Evolutionary conservation across 768 basidiomycete species (phyloP), one percentile per base, ranked within the genome.

Genomic region (Kwoniella shandongensis): DNA sequence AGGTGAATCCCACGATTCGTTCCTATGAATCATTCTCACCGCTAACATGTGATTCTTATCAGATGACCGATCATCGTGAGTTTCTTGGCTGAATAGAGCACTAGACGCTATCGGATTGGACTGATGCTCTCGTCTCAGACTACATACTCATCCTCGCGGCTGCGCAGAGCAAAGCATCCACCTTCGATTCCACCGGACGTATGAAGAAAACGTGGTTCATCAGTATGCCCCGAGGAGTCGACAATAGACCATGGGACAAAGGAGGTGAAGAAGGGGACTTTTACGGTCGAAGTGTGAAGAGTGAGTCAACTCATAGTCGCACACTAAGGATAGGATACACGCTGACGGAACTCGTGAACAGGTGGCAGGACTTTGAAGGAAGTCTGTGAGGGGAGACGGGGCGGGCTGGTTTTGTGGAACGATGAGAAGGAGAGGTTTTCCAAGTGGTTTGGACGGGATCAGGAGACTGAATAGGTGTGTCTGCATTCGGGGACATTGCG

Each of bases 181-280:
- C 45, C 12, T 59, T 58, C 45, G 32, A 35, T 12, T 35, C 52
- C 2, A 40, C 23, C 4, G 70, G 70, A 1, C 46, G 50, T 10
- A 30, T 46, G 8, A 72, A 72, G 52, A 65, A 62, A 38, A 65
- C 52, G 6, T 72, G 70, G 70, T 69, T 72, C 53, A 49, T 72
- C 35, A n/a, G 65, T 8, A 45, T 72, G n/a, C 70, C 70, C 23
- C 38, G 47, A 30, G 63, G 57, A 13, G 47, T 72, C 4, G 59
- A 67, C 12, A 61, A 36, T 17, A 65, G 66, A 39, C 36, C 36
- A 3, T 72, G 70, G 70, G 70, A 63, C 38, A 11, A 39, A 26
- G 67, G 63, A 0, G 70, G 70, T 0, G 70, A 72, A 44, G 70
- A 72, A 36, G 70, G 67, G 13, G 63, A 63, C 18, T 44, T 52